Evolutionary conservation across 257 asterid species (phyloP).

Genomic region (Solanum verrucosum): DNA sequence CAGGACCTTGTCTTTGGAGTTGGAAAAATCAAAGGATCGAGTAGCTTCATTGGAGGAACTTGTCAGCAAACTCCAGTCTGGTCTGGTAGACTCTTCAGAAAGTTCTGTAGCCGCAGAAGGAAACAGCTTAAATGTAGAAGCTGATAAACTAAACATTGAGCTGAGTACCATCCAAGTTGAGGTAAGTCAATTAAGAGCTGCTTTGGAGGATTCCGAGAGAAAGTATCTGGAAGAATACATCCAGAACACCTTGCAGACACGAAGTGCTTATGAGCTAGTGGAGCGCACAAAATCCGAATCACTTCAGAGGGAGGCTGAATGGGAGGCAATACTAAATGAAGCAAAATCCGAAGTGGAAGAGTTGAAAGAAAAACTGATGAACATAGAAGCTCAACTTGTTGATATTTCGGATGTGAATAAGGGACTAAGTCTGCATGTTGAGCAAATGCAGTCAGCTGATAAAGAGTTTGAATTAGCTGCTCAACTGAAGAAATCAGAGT

Average conservation of each 20-base stretch:
- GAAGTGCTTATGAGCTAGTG: slow-evolving; percentile 52
- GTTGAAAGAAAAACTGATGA: slow-evolving; percentile 26
- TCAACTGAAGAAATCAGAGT: slow-evolving; percentile 24
- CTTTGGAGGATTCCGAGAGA: slow-evolving; percentile 61
- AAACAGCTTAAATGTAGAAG: slow-evolving; percentile 6
- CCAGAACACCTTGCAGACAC: slow-evolving; percentile 50
- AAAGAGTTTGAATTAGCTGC: slow-evolving; percentile 18
- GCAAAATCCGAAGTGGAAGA: slow-evolving; percentile 40
- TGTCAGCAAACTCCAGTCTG: slow-evolving; percentile 35
- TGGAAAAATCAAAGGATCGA: slow-evolving; percentile 47
- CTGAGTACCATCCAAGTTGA: slow-evolving; percentile 31
- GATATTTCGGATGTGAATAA: slow-evolving; percentile 12
- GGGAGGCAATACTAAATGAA: slow-evolving; percentile 34
- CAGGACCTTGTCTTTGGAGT: slow-evolving; percentile 38
- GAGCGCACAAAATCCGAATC: slow-evolving; percentile 45
- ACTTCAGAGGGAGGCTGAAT: slow-evolving; percentile 35
- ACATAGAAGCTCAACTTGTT: slow-evolving; percentile 25
- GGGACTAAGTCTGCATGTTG: slow-evolving; percentile 5
- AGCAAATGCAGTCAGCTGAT: slow-evolving; percentile 8
- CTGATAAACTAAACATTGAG: slow-evolving; percentile 19
- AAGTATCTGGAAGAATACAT: slow-evolving; percentile 54
- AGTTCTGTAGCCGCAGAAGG: not conserved
- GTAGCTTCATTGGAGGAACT: slow-evolving; percentile 45
- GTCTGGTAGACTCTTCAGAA: slow-evolving; percentile 3
- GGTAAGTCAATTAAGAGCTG: slow-evolving; percentile 33